A percentile compares a stretch with the other conserved stretches of the same genome.
Conservation (phyloP, 2,329 filamentous ascomycete species). For the Ilyonectria robusta region DNA sequence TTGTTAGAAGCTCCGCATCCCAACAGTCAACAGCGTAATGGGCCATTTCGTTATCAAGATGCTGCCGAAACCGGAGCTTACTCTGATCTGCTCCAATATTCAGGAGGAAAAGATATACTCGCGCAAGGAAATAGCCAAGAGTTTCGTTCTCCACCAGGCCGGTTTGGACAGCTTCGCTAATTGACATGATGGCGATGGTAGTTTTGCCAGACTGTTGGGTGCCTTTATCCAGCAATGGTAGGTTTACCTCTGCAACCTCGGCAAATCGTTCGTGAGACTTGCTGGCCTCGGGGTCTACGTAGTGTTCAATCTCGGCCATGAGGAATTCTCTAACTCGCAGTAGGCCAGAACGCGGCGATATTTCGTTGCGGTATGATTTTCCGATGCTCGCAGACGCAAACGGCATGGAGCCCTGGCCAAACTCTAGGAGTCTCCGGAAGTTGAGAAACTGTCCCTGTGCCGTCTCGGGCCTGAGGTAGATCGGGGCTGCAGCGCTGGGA, state of each 20-base stretch:
- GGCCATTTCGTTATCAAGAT: conserved; percentile 85
- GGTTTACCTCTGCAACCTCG: conserved; percentile 86
- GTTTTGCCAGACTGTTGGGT: conserved; percentile 92
- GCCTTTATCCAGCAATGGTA: conserved; percentile 86
- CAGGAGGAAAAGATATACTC: conserved; percentile 91
- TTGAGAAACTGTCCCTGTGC: conserved; percentile 98
- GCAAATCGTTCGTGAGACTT: conserved; percentile 94
- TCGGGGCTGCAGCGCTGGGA: conserved; percentile 85
- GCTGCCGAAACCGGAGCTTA: conserved; percentile 96
- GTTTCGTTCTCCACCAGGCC: conserved; percentile 97
- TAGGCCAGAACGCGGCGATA: conserved; percentile 92
- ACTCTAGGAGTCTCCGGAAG: conserved; percentile 95
- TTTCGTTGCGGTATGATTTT: conserved; percentile 98
- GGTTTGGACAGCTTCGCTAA: conserved; percentile 87
- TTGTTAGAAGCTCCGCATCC: conserved; percentile 94
- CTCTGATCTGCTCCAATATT: conserved; percentile 88
- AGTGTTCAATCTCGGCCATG: conserved; percentile 99
- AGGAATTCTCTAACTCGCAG: conserved; percentile 96
- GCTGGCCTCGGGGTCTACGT: conserved; percentile 91
- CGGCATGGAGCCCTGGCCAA: conserved; percentile 95
- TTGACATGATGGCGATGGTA: conserved; percentile 75
- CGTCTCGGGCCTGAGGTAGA: conserved; percentile 93
- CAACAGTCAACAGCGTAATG: conserved; percentile 98
- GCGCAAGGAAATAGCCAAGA: conserved; percentile 94
- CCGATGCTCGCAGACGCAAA: conserved; percentile 98